phyloP scores from a whole-genome alignment of 345 rosid genomes.

The Eucalyptus erythrocorys region DNA sequence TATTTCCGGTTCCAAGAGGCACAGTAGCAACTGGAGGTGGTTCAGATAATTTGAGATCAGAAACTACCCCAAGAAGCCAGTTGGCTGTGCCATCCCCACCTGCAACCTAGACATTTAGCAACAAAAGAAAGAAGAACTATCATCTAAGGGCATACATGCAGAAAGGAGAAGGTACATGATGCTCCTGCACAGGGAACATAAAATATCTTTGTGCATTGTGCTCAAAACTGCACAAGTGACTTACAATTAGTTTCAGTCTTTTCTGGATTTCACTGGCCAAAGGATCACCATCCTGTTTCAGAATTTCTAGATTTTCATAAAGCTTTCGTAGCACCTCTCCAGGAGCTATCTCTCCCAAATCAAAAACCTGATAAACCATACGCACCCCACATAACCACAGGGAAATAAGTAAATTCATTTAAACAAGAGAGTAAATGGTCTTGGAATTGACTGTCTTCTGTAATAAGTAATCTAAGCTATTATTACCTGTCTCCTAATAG shows the following conservation, averaged over 20 bases:
- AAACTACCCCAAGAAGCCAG: conserved; percentile 70
- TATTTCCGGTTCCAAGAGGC: conserved; percentile 77
- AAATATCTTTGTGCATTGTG: not conserved
- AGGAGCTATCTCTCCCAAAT: conserved; percentile 39
- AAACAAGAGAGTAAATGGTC: not conserved
- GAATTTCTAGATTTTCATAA: conserved; percentile 18
- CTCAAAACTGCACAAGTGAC: not conserved
- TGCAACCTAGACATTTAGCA: conserved; percentile 28
- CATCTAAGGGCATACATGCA: not conserved
- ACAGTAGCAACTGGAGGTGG: conserved; percentile 62
- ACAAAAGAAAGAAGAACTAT: not conserved
- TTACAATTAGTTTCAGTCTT: conserved; percentile 51
- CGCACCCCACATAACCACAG: not conserved
- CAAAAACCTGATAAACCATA: conserved; percentile 32
- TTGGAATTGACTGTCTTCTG: not conserved
- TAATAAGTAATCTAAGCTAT: not conserved
- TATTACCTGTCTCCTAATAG: not conserved
- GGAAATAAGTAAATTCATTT: not conserved
- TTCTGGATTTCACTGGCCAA: conserved; percentile 37
- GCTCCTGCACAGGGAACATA: not conserved
- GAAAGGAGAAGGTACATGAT: not conserved
- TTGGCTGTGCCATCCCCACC: conserved; percentile 76
- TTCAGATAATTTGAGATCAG: conserved; percentile 55
- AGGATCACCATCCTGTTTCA: conserved; percentile 32
- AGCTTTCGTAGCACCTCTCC: conserved; percentile 32